Evolutionary conservation across 2,329 filamentous ascomycete genomes (phyloP).

Genomic region (Penicillium occitanis): DNA sequence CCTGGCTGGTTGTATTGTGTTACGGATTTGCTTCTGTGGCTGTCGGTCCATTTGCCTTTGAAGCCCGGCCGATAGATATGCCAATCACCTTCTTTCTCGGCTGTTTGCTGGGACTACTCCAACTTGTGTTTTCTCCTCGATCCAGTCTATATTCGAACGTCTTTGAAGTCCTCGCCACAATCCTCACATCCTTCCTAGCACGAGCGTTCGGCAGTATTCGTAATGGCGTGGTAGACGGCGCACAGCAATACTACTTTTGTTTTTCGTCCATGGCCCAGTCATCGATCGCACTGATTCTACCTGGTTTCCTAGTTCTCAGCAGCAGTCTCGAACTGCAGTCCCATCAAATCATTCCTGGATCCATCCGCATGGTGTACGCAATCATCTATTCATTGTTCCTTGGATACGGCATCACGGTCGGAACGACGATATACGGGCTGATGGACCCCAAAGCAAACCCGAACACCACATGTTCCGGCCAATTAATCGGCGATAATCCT

Average conservation of each 20-base stretch:
- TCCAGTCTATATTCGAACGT: constrained; percentile 68
- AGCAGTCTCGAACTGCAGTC: constrained; percentile 67
- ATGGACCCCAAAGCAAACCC: constrained; percentile 57
- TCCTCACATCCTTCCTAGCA: constrained; percentile 67
- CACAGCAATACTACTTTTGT: constrained; percentile 56
- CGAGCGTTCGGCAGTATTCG: constrained; percentile 67
- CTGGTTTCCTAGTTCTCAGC: constrained; percentile 64
- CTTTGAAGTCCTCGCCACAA: constrained; percentile 63
- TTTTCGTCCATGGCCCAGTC: constrained; percentile 71
- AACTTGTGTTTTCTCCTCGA: constrained; percentile 70
- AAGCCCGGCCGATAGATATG: constrained; percentile 73
- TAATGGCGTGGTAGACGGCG: constrained; percentile 39
- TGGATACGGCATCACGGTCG: constrained; percentile 70
- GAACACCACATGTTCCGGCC: constrained; percentile 47
- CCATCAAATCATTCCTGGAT: constrained; percentile 67
- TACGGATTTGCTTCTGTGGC: constrained; percentile 74
- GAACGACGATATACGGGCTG: constrained; percentile 62
- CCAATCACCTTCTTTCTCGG: constrained; percentile 76
- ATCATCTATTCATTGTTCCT: constrained; percentile 72
- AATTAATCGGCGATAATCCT: constrained; percentile 49
- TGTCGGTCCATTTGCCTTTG: constrained; percentile 78
- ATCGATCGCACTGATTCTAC: constrained; percentile 73
- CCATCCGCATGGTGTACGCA: constrained; percentile 71
- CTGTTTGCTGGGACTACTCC: constrained; percentile 69
- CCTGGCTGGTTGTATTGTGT: constrained; percentile 59